These are phyloP conservation scores for Metschnikowia bowlesiae DNA, from an alignment of 805 yeast genomes.

Conservation along the genomic window DNA sequence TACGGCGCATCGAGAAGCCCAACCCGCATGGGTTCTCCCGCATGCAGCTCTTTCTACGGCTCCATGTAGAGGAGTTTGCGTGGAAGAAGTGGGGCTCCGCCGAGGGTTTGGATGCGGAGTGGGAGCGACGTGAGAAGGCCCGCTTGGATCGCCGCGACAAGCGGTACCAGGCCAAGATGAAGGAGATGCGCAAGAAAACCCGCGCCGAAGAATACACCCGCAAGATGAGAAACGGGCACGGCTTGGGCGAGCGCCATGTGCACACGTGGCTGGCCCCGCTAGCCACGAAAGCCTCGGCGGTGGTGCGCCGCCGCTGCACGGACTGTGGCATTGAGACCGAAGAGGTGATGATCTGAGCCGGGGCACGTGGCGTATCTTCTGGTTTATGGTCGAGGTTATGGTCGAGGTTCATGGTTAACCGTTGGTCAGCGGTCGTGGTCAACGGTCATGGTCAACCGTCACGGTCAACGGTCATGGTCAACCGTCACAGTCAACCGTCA, in stretches of 20 bases:
- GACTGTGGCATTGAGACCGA: constrained; percentile 84
- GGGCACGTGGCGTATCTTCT: no score
- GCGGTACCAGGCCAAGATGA: constrained; percentile 69
- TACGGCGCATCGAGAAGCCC: constrained; percentile 80
- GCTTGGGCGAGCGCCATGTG: constrained; percentile 55
- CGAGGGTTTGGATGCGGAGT: constrained; percentile 87
- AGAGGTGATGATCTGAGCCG: constrained; percentile 50
- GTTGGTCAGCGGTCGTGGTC: no score
- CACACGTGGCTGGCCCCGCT: constrained; percentile 70
- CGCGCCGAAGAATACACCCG: constrained; percentile 88
- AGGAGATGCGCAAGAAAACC: constrained; percentile 85
- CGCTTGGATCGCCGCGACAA: constrained; percentile 71
- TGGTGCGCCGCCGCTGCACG: constrained; percentile 58
- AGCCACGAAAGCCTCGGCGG: constrained; percentile 10
- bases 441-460: no score
- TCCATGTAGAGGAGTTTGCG: constrained; percentile 91
- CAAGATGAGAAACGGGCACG: constrained; percentile 53
- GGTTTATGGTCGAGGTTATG: no score
- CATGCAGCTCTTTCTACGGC: constrained; percentile 88
- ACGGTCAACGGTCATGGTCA: no score
- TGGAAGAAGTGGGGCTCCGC: constrained; percentile 92
- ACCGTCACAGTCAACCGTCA: no score
- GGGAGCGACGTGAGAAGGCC: constrained; percentile 75
- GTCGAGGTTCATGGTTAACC: no score
- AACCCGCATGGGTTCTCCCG: constrained; percentile 92